These are phyloP conservation scores for Mortierella sp. DNA, from an alignment of 371 early-diverging fungal species.

Conservation along the genomic window DNA sequence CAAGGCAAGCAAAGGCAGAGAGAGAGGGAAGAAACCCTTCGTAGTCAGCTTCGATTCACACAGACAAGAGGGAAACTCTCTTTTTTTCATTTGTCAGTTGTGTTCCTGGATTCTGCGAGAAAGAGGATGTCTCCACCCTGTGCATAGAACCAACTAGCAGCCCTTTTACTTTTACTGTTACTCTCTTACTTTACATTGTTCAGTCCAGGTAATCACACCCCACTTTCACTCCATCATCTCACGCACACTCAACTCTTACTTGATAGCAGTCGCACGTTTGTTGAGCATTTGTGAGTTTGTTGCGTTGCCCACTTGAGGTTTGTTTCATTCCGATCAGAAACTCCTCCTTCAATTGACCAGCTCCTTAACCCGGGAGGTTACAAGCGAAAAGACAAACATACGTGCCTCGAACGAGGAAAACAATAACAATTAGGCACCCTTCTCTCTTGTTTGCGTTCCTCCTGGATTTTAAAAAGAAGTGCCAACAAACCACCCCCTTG, in stretches of 20 bases:
- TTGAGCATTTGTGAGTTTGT: not conserved
- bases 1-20: not conserved
- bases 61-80: not conserved
- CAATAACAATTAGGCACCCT: conserved; percentile 3
- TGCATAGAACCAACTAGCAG: not conserved
- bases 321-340: not conserved
- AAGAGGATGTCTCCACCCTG: not conserved
- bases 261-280: not conserved
- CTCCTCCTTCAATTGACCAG: not conserved
- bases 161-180: not conserved
- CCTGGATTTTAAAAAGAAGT: not conserved
- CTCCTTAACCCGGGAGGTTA: not conserved
- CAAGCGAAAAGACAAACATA: not conserved
- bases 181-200: no score
- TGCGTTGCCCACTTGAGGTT: not conserved
- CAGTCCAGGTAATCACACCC: no score
- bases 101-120: conserved; percentile 4
- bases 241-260: not conserved
- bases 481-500: conserved; percentile 7
- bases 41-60: not conserved
- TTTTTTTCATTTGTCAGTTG: not conserved
- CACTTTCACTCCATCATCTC: no score
- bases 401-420: not conserved
- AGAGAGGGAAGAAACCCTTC: not conserved
- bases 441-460: not conserved